Percentiles rank a stretch among this genome's conserved stretches.
Evolutionary conservation across 1,139 yeast species (phyloP).

Genomic region (Yamadazyma jaroonii): DNA sequence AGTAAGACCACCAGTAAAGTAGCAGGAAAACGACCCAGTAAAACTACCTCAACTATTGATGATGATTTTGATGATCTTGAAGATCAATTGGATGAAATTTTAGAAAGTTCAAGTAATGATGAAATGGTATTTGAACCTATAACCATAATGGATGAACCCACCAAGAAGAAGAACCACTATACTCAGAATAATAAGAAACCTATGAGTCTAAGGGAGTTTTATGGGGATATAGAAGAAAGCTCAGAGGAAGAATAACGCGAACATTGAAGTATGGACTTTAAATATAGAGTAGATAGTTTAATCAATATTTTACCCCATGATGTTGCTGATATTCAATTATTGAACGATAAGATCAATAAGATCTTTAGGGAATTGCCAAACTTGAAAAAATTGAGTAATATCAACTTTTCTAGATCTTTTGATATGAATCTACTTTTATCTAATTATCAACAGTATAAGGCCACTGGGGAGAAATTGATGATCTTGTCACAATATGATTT

Average conservation of each 20-base stretch:
- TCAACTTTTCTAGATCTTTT: conserved; percentile 1
- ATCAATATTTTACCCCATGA: background rate
- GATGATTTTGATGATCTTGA: conserved; percentile 48
- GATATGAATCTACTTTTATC: conserved; percentile 10
- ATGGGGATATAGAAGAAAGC: conserved; percentile 26
- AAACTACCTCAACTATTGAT: conserved; percentile 13
- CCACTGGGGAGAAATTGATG: conserved; percentile 6
- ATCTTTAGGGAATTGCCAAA: conserved; percentile 10
- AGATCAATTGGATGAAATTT: conserved; percentile 42
- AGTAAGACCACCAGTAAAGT: background rate
- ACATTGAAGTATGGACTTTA: conserved; percentile 1
- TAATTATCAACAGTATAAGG: conserved; percentile 10
- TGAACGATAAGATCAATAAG: conserved; percentile 6
- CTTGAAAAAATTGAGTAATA: conserved; percentile 4
- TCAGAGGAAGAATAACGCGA: conserved; percentile 34
- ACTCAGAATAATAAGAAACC: conserved; percentile 22
- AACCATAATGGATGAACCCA: conserved; percentile 11
- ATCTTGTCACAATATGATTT: conserved; percentile 9
- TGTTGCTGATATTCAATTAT: conserved; percentile 3
- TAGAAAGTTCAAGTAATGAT: conserved; percentile 23
- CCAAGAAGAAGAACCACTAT: background rate
- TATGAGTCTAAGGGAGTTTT: conserved; percentile 38
- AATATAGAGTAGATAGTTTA: conserved; percentile 4
- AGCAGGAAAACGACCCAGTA: background rate
- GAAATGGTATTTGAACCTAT: conserved; percentile 13